These are phyloP conservation scores for Pseudocercospora fuligena DNA, from an alignment of 2,329 filamentous ascomycete genomes.

Conservation along the genomic window DNA sequence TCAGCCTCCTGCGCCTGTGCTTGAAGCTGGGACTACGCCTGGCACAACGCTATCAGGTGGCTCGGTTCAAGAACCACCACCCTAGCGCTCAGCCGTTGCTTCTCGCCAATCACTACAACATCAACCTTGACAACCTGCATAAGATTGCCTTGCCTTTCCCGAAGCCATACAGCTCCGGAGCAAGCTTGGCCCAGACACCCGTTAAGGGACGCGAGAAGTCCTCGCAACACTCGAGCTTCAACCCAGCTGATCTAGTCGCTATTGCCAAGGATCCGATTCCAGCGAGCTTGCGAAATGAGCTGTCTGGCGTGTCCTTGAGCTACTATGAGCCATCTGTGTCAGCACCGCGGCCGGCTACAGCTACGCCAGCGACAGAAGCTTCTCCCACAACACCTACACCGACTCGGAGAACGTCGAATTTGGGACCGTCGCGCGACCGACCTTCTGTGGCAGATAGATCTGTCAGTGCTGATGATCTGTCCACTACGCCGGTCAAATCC, in stretches of 20 bases:
- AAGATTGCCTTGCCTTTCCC: slow-evolving; percentile 79
- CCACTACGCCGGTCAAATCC: slow-evolving; percentile 34
- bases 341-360: slow-evolving; percentile 41
- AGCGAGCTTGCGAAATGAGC: slow-evolving; percentile 68
- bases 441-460: slow-evolving; percentile 33
- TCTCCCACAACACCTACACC: slow-evolving; percentile 64
- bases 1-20: slow-evolving; percentile 76
- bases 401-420: slow-evolving; percentile 66
- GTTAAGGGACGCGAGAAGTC: slow-evolving; percentile 78
- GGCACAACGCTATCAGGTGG: slow-evolving; percentile 89
- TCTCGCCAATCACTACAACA: slow-evolving; percentile 80
- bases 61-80: slow-evolving; percentile 69
- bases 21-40: slow-evolving; percentile 83
- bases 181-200: slow-evolving; percentile 58
- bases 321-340: slow-evolving; percentile 67
- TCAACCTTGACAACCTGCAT: slow-evolving; percentile 76
- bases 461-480: slow-evolving; percentile 33
- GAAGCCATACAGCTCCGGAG: slow-evolving; percentile 65
- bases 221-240: slow-evolving; percentile 60
- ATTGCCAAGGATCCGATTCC: slow-evolving; percentile 63
- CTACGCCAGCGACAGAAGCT: slow-evolving; percentile 60
- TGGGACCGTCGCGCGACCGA: slow-evolving; percentile 48
- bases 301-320: slow-evolving; percentile 75
- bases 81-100: slow-evolving; percentile 68
- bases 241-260: slow-evolving; percentile 82